Evolutionary conservation across 495 filamentous ascomycete genomes (phyloP).

Genomic region (Aspergillus sparsus): DNA sequence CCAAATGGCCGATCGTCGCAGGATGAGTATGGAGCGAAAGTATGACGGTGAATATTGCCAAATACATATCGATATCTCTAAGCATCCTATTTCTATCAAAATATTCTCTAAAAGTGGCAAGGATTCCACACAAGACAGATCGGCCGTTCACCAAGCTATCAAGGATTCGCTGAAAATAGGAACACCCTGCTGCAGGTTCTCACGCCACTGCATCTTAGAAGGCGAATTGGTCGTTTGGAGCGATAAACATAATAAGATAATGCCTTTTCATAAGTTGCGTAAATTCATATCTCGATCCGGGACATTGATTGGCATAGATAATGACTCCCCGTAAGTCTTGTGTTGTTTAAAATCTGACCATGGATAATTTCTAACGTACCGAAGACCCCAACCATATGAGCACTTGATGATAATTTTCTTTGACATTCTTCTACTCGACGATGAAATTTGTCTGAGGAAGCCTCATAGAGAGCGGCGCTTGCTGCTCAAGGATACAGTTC

Average conservation of each 20-base stretch:
- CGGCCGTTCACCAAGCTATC: constrained; percentile 54
- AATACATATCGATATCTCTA: constrained; percentile 74
- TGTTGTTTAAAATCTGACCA: neutral
- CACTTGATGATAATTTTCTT: constrained; percentile 85
- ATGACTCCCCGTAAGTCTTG: constrained; percentile 65
- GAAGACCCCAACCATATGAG: constrained; percentile 64
- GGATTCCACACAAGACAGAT: constrained; percentile 74
- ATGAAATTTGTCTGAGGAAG: constrained; percentile 60
- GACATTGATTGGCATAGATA: constrained; percentile 61
- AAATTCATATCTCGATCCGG: constrained; percentile 78
- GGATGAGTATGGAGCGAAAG: constrained; percentile 77
- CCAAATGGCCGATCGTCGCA: constrained; percentile 57
- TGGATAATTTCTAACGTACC: constrained; percentile 14
- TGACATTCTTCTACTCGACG: constrained; percentile 72
- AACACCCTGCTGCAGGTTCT: constrained; percentile 55
- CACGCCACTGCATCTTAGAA: constrained; percentile 70
- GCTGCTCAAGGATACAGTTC: constrained; percentile 59
- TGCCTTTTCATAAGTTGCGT: constrained; percentile 77
- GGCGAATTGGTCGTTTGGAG: constrained; percentile 81
- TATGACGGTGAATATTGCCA: constrained; percentile 90
- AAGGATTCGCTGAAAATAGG: constrained; percentile 60
- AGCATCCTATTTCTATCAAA: constrained; percentile 57
- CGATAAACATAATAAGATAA: constrained; percentile 58
- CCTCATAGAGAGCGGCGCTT: constrained; percentile 62
- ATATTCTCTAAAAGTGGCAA: constrained; percentile 93